Evolutionary conservation across 1,284 basidiomycete species (phyloP).

Genomic region (Malassezia psittaci): DNA sequence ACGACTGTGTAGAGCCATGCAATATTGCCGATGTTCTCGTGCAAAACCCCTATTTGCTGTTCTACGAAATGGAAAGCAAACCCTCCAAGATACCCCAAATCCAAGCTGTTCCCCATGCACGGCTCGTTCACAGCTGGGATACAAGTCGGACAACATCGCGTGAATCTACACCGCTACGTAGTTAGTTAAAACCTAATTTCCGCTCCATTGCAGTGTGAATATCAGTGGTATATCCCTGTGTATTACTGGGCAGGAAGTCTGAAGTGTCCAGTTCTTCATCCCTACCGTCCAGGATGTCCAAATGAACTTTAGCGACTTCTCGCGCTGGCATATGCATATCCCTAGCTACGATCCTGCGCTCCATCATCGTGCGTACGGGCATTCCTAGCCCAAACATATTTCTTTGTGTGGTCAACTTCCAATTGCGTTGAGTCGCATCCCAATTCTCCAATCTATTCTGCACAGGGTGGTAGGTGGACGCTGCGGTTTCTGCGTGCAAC

Average conservation of each 20-base stretch:
- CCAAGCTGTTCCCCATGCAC: constrained; percentile 1
- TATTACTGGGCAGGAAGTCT: constrained; percentile 34
- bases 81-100: background rate
- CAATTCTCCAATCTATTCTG: constrained; percentile 53
- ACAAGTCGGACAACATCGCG: background rate
- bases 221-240: constrained; percentile 13
- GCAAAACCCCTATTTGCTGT: constrained; percentile 44
- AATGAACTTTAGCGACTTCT: constrained; percentile 33
- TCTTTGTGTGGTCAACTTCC: constrained; percentile 73
- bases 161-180: constrained; percentile 3
- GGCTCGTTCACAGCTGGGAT: constrained; percentile 13
- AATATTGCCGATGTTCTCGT: constrained; percentile 28
- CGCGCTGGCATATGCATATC: constrained; percentile 24
- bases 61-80: constrained; percentile 26
- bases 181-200: constrained; percentile 18
- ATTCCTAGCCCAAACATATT: constrained; percentile 76
- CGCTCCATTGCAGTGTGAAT: constrained; percentile 29
- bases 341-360: constrained; percentile 65
- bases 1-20: constrained; percentile 29
- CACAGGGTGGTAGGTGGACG: constrained; percentile 30
- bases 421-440: constrained; percentile 79
- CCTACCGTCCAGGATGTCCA: constrained; percentile 42
- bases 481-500: constrained; percentile 27
- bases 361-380: constrained; percentile 83
- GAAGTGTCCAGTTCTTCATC: constrained; percentile 40